Base-by-base conservation (phyloP, 768 basidiomycete species). In the Porphyrellus cyaneotinctus region DNA sequence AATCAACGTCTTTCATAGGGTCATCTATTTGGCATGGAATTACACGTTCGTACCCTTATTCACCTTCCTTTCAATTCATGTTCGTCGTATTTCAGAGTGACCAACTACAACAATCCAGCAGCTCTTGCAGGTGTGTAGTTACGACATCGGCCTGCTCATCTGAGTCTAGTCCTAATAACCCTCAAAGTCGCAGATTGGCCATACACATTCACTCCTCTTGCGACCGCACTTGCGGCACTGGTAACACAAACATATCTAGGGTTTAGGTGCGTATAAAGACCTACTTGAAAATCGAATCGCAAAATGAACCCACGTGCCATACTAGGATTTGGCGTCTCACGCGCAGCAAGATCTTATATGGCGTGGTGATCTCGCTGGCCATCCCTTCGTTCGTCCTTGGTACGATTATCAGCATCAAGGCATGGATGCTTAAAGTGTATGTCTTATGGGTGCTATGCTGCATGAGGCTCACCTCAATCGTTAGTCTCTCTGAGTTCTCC, bases 191-290 rank as follows among this genome's bases (percentile, higher is more conserved):
- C 72, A 43, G 66, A 63, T 20, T 81, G 79, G 78, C 75, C 74
- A 2, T 76, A 79, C 41, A 74, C 75, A 2, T 77, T 80, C 51
- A 80, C 79, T 0, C 75, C 79, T 4, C 62, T 72, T 18, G 76
- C 74, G 9, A 79, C 75, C 3, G 67, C 75, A 0, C 57, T 78
- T 9, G 72, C 76, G 15, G 79, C 79, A 0, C 59, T 79, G 31
- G 64, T 79, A 13, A 77, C 79, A 1, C 80, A 82, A 56, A 43
- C 64, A 33, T 81, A 79, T 64, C 66, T 80, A 32, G 74, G 70
- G 1, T 70, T 75, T 58, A 74, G 79, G 78, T 74, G 43, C 23
- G 72, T 52, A 18, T 51, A 18, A 11, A 31, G 6, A 20, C 35
- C 13, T 18, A 9, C 32, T 13, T 37, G 1, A 18, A 6, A 15